Conservation (phyloP, 2,329 filamentous ascomycete species). For the Alternaria dauci region DNA sequence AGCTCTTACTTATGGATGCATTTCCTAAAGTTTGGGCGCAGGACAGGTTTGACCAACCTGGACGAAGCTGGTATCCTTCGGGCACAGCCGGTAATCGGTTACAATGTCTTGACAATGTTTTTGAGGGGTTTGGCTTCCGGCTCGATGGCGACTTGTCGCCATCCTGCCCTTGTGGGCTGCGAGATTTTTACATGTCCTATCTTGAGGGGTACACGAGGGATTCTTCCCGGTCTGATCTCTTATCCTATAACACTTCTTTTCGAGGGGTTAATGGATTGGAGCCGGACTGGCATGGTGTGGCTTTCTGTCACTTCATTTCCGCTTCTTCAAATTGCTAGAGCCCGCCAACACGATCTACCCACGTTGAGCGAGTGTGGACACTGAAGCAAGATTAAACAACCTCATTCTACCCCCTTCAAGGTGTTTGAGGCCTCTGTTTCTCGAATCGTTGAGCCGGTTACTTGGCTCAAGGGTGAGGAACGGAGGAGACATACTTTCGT, state of each 20-base stretch:
- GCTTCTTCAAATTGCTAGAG: constrained; percentile 55
- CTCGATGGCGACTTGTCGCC: neutral
- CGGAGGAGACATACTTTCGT: constrained; percentile 37
- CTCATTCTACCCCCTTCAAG: constrained; percentile 37
- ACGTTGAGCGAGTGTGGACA: constrained; percentile 55
- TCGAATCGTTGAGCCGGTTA: constrained; percentile 33
- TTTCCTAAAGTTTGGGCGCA: too few relatives aligned
- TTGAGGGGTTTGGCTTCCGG: neutral
- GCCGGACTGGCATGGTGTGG: neutral
- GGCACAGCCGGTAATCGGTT: too few relatives aligned
- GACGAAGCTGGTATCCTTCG: too few relatives aligned
- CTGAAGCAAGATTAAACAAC: constrained; percentile 49
- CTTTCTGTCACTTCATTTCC: constrained; percentile 14
- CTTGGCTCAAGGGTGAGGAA: constrained; percentile 35
- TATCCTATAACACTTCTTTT: neutral
- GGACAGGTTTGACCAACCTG: too few relatives aligned
- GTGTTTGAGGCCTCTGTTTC: constrained; percentile 40
- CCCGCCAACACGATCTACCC: constrained; percentile 47
- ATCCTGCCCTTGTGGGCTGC: neutral
- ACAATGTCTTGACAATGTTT: too few relatives aligned
- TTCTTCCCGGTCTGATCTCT: neutral
- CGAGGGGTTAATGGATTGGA: neutral
- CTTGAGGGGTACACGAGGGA: neutral
- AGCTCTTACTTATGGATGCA: too few relatives aligned
- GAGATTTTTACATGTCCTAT: constrained; percentile 20